phyloP scores from a whole-genome alignment of 306 rosid genomes.

The Bauhinia variegata region DNA sequence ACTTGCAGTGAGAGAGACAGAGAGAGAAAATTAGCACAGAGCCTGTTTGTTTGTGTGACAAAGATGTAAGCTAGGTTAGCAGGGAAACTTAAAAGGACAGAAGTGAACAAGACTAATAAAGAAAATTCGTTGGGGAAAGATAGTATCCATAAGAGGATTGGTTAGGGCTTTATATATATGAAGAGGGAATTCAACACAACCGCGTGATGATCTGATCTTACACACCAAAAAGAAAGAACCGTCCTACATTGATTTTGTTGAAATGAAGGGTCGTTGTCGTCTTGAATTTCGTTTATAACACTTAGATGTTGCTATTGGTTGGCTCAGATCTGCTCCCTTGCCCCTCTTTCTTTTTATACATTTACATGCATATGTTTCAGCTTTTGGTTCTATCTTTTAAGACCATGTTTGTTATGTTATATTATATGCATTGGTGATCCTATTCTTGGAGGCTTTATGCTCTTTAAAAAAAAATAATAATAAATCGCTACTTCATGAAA shows the following conservation, averaged over 20 bases:
- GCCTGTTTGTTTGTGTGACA: conserved; percentile 54
- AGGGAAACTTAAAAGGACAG: conserved; percentile 52
- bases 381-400: not conserved
- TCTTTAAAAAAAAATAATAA: too few species aligned
- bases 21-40: conserved; percentile 1
- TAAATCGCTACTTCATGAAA: too few species aligned
- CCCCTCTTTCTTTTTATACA: conserved; percentile 5
- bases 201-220: conserved; percentile 63
- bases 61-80: conserved; percentile 64
- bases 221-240: conserved; percentile 40
- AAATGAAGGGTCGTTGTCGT: conserved; percentile 69
- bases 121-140: conserved; percentile 39
- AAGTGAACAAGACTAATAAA: conserved; percentile 48
- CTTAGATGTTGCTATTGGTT: conserved; percentile 56
- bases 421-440: too few species aligned
- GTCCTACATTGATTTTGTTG: conserved; percentile 57
- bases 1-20: conserved; percentile 28
- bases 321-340: conserved; percentile 37
- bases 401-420: too few species aligned
- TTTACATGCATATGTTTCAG: not conserved
- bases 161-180: too few species aligned
- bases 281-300: conserved; percentile 61
- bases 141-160: conserved; percentile 46
- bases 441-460: too few species aligned
- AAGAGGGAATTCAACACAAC: conserved; percentile 34